Base-by-base conservation (phyloP, 345 rosid species). In the Ailanthus altissimus region DNA sequence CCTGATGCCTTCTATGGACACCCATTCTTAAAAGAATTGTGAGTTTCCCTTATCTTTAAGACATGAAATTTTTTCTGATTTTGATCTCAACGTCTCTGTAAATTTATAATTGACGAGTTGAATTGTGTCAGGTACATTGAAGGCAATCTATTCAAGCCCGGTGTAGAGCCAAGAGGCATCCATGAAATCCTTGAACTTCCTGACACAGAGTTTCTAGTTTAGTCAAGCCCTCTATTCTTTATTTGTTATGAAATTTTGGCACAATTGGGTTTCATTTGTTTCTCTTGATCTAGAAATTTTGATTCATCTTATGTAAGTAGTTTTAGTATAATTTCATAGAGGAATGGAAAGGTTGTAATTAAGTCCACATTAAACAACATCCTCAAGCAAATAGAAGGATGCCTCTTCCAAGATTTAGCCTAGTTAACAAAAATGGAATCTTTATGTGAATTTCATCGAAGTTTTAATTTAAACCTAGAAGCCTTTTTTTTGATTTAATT, bases 21-120 rank as follows among this genome's bases (percentile, higher is more conserved):
- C 62, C 90, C 86, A 12, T 87, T 70, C 81, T 84, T 91, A 78
- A 92, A 89, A 76, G 94, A 91, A 87, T 85, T 94, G 97, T 89
- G 84, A 75, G 93, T 85, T 76, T 57, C 58, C 72, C 25, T 77
- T 9, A 6, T 65, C 73, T 25, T 56, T 56, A 26, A 36, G 40
- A 64, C 66, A 67, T 20, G 61, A 4, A 25, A 28, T 74, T 1
- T 38, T 47, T 38, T 6, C 16, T 13, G 20, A 21, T 70, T 23
- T 6, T 46, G 20, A 49, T 26, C 16, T 58, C 26, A 56, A 2
- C 15, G 62, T 74, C 23, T 14, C 38, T 38, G 42, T 5, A 16
- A 64, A 57, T 71, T 2, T 32, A 21, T 65, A 70, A 75, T 32
- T 75, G 70, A 47, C 5, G 20, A 42, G 16, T 18, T 32, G 21